These are phyloP conservation scores for Monosporozyma unispora DNA, from an alignment of 805 yeast species.

Conservation along the genomic window DNA sequence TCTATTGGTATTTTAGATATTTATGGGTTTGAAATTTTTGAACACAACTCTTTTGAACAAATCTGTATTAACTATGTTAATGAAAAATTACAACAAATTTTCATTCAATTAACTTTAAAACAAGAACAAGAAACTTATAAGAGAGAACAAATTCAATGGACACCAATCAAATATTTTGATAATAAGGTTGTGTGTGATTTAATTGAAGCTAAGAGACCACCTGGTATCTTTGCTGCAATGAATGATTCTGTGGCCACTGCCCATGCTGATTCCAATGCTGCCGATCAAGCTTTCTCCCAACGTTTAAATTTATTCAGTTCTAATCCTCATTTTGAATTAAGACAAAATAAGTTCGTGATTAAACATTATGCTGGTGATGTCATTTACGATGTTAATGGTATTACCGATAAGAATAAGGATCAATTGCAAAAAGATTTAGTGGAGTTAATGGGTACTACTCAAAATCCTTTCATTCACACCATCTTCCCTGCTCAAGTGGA, in stretches of 20 bases:
- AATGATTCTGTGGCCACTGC: slow-evolving; percentile 98
- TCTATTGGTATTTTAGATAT: slow-evolving; percentile 92
- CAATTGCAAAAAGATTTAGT: slow-evolving; percentile 81
- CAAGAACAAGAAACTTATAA: slow-evolving; percentile 97
- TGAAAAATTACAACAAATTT: slow-evolving; percentile 92
- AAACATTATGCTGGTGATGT: slow-evolving; percentile 99
- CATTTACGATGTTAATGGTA: slow-evolving; percentile 74
- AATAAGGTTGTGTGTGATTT: slow-evolving; percentile 94
- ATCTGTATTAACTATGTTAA: slow-evolving; percentile 92
- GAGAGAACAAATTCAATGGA: slow-evolving; percentile 92
- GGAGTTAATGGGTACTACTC: slow-evolving; percentile 65
- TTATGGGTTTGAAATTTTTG: slow-evolving; percentile 93
- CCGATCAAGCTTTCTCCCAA: slow-evolving; percentile 93
- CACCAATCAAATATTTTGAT: slow-evolving; percentile 93
- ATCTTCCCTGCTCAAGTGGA: slow-evolving; percentile 61
- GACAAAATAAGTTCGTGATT: slow-evolving; percentile 78
- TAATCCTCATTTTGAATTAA: slow-evolving; percentile 81
- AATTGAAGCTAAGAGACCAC: slow-evolving; percentile 89
- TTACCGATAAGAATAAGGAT: slow-evolving; percentile 97
- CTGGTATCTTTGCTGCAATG: slow-evolving; percentile 91
- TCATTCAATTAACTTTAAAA: slow-evolving; percentile 88
- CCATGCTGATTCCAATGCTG: slow-evolving; percentile 93
- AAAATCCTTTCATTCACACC: slow-evolving; percentile 49
- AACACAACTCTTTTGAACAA: slow-evolving; percentile 91
- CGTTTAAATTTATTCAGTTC: slow-evolving; percentile 74